Percentiles rank a stretch among this genome's conserved stretches.
These are phyloP conservation scores for Zygotorulaspora danielsina DNA, from an alignment of 805 yeast genomes.

Conservation along the genomic window DNA sequence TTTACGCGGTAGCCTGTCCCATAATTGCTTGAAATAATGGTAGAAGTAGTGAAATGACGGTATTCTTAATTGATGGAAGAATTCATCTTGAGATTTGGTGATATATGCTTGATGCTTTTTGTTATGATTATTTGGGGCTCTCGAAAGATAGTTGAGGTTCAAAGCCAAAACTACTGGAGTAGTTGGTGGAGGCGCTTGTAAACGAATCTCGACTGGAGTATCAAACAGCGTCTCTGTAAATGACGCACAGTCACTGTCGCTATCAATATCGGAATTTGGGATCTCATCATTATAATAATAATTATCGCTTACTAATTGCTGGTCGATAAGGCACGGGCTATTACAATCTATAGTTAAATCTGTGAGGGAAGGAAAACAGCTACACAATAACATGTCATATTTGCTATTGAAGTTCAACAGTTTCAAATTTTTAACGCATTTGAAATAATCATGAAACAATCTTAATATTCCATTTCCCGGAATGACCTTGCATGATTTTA, in stretches of 20 bases:
- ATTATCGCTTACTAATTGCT: constrained; percentile 21
- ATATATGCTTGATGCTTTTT: constrained; percentile 23
- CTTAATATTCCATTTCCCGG: constrained; percentile 38
- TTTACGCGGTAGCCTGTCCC: constrained; percentile 33
- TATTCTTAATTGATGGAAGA: constrained; percentile 22
- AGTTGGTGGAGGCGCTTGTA: constrained; percentile 35
- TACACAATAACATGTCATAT: constrained; percentile 47
- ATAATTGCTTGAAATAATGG: constrained; percentile 28
- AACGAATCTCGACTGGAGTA: constrained; percentile 14
- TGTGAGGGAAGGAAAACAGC: constrained; percentile 40
- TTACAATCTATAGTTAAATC: constrained; percentile 45
- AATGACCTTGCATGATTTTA: constrained; percentile 36
- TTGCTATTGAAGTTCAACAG: constrained; percentile 41
- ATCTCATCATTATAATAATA: constrained; percentile 24
- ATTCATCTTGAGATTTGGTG: constrained; percentile 26
- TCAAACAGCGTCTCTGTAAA: constrained; percentile 30
- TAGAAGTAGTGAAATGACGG: constrained; percentile 32
- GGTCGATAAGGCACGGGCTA: constrained; percentile 41
- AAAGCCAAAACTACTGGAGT: constrained; percentile 28
- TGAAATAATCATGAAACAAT: constrained; percentile 39
- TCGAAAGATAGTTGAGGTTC: constrained; percentile 24
- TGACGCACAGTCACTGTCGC: constrained; percentile 19
- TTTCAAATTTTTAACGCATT: constrained; percentile 37
- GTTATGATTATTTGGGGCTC: constrained; percentile 12
- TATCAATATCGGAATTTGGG: constrained; percentile 1